A percentile compares a stretch with the other conserved stretches of the same genome.
These are phyloP conservation scores for Dianthus caryophyllus DNA, from an alignment of 148 eudicot species.

Conservation along the genomic window DNA sequence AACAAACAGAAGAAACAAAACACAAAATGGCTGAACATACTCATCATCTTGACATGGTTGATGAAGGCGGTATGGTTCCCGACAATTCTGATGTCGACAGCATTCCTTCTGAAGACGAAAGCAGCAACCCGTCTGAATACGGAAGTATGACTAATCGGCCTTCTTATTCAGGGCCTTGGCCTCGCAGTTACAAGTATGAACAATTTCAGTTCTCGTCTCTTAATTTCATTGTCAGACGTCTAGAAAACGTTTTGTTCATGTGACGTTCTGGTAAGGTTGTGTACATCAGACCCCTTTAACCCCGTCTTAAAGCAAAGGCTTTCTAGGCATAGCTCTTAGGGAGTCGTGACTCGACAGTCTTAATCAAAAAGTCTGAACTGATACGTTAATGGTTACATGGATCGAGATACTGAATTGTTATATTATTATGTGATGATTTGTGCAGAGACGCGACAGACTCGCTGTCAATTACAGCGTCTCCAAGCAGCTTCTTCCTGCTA, in stretches of 20 bases:
- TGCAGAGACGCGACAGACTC: constrained; percentile 66
- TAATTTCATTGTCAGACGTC: no score
- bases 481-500: constrained; percentile 38
- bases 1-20: constrained; percentile 4
- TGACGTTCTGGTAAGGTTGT: no score
- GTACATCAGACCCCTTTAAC: no score
- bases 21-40: background rate
- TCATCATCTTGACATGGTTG: constrained; percentile 8
- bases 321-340: no score
- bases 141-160: constrained; percentile 13
- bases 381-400: background rate
- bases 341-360: background rate
- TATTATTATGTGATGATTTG: background rate
- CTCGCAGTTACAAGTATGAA: constrained; percentile 52
- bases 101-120: background rate
- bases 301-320: no score
- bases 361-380: background rate
- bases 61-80: constrained; percentile 12
- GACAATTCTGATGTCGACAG: constrained; percentile 25
- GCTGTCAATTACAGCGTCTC: constrained; percentile 68
- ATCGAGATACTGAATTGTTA: background rate
- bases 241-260: no score
- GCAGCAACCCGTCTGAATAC: constrained; percentile 4
- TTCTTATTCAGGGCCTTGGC: constrained; percentile 47
- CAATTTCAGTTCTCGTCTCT: background rate